Percentiles rank a stretch among this genome's conserved stretches.
Evolutionary conservation across 2,329 filamentous ascomycete species (phyloP).

Genomic region (Colletotrichum paranaense): DNA sequence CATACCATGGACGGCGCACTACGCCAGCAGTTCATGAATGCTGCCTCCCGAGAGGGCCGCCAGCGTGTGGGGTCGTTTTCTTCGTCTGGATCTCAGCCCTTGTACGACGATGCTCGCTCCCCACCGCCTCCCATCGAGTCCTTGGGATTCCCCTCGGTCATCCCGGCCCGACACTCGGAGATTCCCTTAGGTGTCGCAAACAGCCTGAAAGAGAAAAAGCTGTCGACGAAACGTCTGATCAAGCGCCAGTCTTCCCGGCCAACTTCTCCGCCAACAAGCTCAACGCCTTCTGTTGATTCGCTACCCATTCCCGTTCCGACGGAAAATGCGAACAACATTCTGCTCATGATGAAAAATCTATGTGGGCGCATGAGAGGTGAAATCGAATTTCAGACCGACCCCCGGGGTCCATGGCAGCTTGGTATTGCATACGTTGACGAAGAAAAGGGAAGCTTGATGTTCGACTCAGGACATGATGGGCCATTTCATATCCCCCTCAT

Average conservation of each 20-base stretch:
- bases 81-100: constrained; percentile 67
- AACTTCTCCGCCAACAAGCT: constrained; percentile 63
- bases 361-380: constrained; percentile 85
- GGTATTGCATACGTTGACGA: constrained; percentile 85
- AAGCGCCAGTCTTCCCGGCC: constrained; percentile 69
- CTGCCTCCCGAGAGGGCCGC: constrained; percentile 60
- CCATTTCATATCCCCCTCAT: constrained; percentile 75
- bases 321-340: constrained; percentile 76
- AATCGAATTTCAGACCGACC: constrained; percentile 76
- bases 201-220: constrained; percentile 59
- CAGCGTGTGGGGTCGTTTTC: constrained; percentile 79
- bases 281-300: constrained; percentile 68
- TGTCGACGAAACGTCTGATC: constrained; percentile 61
- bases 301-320: constrained; percentile 70
- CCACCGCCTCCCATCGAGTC: constrained; percentile 55
- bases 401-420: constrained; percentile 71
- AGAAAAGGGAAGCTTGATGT: constrained; percentile 79
- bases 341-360: constrained; percentile 80
- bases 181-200: constrained; percentile 38
- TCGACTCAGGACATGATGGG: constrained; percentile 75
- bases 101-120: constrained; percentile 60
- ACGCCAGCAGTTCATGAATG: constrained; percentile 55
- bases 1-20: constrained; percentile 68
- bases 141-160: constrained; percentile 55
- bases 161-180: constrained; percentile 41